Evolutionary conservation across 179 eudicot genomes (phyloP).

Genomic region (Camellia oleifera): DNA sequence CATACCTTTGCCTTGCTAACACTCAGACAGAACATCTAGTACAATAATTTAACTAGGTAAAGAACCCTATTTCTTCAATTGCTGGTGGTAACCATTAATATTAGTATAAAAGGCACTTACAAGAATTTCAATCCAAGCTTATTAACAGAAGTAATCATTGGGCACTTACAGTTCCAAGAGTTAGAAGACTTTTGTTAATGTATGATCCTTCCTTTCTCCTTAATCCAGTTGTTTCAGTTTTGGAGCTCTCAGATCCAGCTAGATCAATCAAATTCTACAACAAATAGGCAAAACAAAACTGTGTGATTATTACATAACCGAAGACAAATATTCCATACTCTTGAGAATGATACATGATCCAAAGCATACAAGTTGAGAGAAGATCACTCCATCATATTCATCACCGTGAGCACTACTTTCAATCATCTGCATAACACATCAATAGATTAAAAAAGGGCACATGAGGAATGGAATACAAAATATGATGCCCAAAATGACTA

Average conservation of each 20-base stretch:
- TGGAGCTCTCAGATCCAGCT: constrained; percentile 98
- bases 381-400: constrained; percentile 94
- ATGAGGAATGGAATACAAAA: constrained; percentile 8
- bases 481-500: background rate
- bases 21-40: background rate
- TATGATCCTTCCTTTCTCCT: constrained; percentile 97
- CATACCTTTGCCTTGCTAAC: too few species aligned
- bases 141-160: too few species aligned
- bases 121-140: background rate
- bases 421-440: constrained; percentile 56
- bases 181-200: constrained; percentile 92
- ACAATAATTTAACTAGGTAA: background rate
- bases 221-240: constrained; percentile 93
- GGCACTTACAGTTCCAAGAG: constrained; percentile 91
- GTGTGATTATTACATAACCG: background rate
- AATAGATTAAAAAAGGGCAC: constrained; percentile 1
- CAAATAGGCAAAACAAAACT: constrained; percentile 2
- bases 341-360: background rate
- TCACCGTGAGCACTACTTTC: constrained; percentile 98
- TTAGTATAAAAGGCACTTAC: background rate
- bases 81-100: background rate
- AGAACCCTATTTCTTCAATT: background rate
- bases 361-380: constrained; percentile 81
- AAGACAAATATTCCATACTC: background rate
- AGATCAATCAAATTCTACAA: constrained; percentile 84